Percentiles rank a stretch among this genome's conserved stretches.
Evolutionary conservation across 257 asterid species (phyloP).

Genomic region (Agastache rugosa): DNA sequence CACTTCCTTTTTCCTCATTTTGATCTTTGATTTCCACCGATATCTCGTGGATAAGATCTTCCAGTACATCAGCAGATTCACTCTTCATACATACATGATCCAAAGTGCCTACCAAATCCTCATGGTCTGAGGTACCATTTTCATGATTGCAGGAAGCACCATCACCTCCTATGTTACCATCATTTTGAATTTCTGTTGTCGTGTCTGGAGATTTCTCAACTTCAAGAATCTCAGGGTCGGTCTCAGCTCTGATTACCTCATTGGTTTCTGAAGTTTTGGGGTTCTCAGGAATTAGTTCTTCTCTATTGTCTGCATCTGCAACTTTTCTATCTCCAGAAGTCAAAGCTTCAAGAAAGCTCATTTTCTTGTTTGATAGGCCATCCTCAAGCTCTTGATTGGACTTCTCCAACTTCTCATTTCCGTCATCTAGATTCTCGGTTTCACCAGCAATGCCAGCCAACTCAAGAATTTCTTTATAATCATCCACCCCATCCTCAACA

Average conservation of each 20-base stretch:
- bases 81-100: slow-evolving; percentile 31
- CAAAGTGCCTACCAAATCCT: slow-evolving; percentile 28
- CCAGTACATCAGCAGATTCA: slow-evolving; percentile 38
- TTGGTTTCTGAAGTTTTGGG: slow-evolving; percentile 43
- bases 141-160: slow-evolving; percentile 39
- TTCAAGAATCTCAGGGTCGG: slow-evolving; percentile 43
- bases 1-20: slow-evolving; percentile 41
- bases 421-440: slow-evolving; percentile 36
- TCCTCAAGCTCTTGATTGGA: slow-evolving; percentile 44
- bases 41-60: slow-evolving; percentile 39
- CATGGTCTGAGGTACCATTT: slow-evolving; percentile 46
- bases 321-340: slow-evolving; percentile 38
- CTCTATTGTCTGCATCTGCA: slow-evolving; percentile 40
- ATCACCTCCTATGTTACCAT: slow-evolving; percentile 37
- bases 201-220: slow-evolving; percentile 21
- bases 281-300: slow-evolving; percentile 35
- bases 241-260: slow-evolving; percentile 42
- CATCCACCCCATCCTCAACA: slow-evolving; percentile 42
- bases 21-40: slow-evolving; percentile 46
- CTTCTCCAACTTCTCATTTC: slow-evolving; percentile 40
- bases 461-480: slow-evolving; percentile 41
- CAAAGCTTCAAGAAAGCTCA: slow-evolving; percentile 44
- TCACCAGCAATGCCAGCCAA: slow-evolving; percentile 37
- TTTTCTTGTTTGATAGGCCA: slow-evolving; percentile 39
- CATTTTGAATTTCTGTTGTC: slow-evolving; percentile 35